phyloP scores from a whole-genome alignment of 139 green algal genomes.

The Nannochloris sp. region DNA sequence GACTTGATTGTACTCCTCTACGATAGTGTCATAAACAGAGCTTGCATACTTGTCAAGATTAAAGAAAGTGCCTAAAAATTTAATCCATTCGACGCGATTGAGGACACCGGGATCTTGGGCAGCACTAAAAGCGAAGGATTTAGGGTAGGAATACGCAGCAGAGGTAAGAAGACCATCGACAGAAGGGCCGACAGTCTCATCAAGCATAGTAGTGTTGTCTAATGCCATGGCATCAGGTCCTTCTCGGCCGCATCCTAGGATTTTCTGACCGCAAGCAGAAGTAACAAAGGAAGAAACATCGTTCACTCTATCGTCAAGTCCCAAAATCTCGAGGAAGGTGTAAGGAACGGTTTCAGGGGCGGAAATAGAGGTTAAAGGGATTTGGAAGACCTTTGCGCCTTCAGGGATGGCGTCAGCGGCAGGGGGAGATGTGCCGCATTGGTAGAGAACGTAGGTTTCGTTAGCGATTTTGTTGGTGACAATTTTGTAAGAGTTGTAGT shows the following conservation, averaged over 20 bases:
- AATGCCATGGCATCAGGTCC: constrained; percentile 9
- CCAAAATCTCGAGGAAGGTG: constrained; percentile 55
- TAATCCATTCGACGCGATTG: constrained; percentile 74
- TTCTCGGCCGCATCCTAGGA: constrained; percentile 26
- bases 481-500: constrained; percentile 59
- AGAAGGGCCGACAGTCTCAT: background rate
- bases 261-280: constrained; percentile 53
- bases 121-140: constrained; percentile 42
- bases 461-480: constrained; percentile 38
- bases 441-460: constrained; percentile 76
- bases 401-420: constrained; percentile 16
- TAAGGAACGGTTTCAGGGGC: constrained; percentile 49
- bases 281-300: constrained; percentile 39
- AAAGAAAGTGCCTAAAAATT: constrained; percentile 80
- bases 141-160: background rate
- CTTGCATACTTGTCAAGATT: constrained; percentile 64
- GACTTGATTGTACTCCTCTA: constrained; percentile 26
- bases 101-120: constrained; percentile 39
- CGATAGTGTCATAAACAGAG: constrained; percentile 34
- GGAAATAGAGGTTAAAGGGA: constrained; percentile 52
- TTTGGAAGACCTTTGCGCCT: constrained; percentile 48
- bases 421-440: constrained; percentile 50
- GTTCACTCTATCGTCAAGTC: constrained; percentile 50
- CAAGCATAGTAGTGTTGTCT: constrained; percentile 19
- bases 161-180: constrained; percentile 33